These are phyloP conservation scores for Jackrogersella minutella DNA, from an alignment of 495 filamentous ascomycete genomes.

Conservation along the genomic window DNA sequence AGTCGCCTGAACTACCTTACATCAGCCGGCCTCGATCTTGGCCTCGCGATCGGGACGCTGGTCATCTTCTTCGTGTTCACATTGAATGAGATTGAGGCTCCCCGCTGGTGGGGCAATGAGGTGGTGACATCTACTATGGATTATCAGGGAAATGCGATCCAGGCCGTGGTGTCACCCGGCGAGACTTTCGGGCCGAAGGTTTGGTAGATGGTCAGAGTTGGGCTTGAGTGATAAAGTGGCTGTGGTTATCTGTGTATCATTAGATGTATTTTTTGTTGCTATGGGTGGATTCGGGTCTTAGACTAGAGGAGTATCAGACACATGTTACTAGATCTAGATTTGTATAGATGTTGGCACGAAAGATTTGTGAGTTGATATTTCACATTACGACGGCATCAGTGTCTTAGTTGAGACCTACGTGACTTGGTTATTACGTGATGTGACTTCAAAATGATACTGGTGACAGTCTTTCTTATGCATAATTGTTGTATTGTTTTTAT, in stretches of 20 bases:
- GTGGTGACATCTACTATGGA: slow-evolving; percentile 61
- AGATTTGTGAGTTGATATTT: too few relatives aligned
- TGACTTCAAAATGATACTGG: too few relatives aligned
- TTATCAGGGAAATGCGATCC: slow-evolving; percentile 59
- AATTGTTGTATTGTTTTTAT: too few relatives aligned
- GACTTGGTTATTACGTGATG: too few relatives aligned
- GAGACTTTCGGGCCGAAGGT: slow-evolving; percentile 66
- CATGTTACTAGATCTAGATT: too few relatives aligned
- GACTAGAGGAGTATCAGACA: too few relatives aligned
- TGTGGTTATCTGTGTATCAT: too few relatives aligned
- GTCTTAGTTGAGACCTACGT: too few relatives aligned
- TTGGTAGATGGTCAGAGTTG: slow-evolving; percentile 44
- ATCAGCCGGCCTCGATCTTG: slow-evolving; percentile 67
- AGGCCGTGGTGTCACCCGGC: slow-evolving; percentile 56
- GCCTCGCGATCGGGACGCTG: slow-evolving; percentile 67
- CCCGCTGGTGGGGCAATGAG: slow-evolving; percentile 64
- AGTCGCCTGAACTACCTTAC: slow-evolving; percentile 69
- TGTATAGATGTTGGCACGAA: too few relatives aligned
- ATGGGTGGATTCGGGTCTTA: background rate
- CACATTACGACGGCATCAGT: too few relatives aligned
- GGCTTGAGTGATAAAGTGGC: too few relatives aligned
- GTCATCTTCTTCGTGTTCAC: slow-evolving; percentile 69
- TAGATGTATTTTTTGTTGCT: background rate
- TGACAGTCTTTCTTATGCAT: too few relatives aligned
- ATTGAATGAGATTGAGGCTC: slow-evolving; percentile 56